A percentile compares a stretch with the other conserved stretches of the same genome.
Conservation (phyloP, 2,329 filamentous ascomycete species). For the Colletotrichum truncatum region DNA sequence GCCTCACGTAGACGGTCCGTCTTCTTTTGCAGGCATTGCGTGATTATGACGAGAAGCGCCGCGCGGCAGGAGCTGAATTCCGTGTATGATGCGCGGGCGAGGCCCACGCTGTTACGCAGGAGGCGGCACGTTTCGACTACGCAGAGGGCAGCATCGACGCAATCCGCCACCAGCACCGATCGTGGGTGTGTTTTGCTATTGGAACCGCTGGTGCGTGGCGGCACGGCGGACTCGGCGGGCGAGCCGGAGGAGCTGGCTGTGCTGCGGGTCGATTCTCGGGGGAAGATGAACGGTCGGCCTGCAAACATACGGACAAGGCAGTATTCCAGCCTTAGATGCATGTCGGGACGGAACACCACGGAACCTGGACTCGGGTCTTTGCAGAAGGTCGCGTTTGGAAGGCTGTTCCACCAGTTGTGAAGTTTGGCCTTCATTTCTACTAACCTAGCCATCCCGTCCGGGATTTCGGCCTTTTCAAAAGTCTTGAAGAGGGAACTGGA, state of each 20-base stretch:
- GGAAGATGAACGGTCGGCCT: conserved; percentile 62
- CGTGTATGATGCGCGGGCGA: conserved; percentile 63
- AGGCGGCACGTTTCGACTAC: conserved; percentile 60
- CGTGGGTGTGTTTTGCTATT: conserved; percentile 39
- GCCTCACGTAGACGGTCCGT: conserved; percentile 52
- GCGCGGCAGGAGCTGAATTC: conserved; percentile 65
- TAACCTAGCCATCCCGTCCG: conserved; percentile 42
- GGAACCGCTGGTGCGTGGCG: conserved; percentile 30
- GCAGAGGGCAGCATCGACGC: conserved; percentile 60
- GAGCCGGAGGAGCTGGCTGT: conserved; percentile 40
- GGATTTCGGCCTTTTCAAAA: conserved; percentile 41
- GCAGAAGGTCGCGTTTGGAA: conserved; percentile 41
- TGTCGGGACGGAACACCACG: conserved; percentile 54
- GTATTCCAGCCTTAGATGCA: conserved; percentile 62
- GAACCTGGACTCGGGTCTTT: conserved; percentile 50
- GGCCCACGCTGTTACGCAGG: conserved; percentile 59
- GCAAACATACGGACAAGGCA: conserved; percentile 63
- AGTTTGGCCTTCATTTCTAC: conserved; percentile 47
- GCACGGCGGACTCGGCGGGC: conserved; percentile 37
- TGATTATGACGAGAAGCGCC: conserved; percentile 57
- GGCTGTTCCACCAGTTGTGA: conserved; percentile 48
- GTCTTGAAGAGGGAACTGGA: conserved; percentile 44
- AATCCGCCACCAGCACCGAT: conserved; percentile 56
- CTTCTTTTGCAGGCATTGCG: conserved; percentile 47
- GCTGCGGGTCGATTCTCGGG: conserved; percentile 37